These are phyloP conservation scores for Ceratocystis colombiana DNA, from an alignment of 2,329 filamentous ascomycete species.

Conservation along the genomic window DNA sequence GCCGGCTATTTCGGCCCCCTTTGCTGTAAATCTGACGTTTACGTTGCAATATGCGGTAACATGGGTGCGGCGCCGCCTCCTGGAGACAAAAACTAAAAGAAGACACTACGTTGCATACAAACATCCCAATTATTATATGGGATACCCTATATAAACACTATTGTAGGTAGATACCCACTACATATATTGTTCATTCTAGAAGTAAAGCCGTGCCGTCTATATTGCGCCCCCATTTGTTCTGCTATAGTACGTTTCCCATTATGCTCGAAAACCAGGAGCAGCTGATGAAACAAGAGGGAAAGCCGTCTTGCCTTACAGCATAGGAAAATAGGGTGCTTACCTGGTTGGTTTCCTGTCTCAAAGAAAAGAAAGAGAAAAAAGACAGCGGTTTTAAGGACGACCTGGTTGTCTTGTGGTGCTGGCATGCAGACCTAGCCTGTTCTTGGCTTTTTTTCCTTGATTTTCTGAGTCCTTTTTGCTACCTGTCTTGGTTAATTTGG, in stretches of 20 bases:
- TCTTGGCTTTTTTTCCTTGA: background rate
- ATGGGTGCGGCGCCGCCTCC: background rate
- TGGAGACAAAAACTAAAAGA: background rate
- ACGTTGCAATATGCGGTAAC: background rate
- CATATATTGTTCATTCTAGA: background rate
- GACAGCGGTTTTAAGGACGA: too few species aligned
- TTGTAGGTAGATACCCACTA: background rate
- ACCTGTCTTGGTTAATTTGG: too few species aligned
- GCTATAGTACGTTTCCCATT: background rate
- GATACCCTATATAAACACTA: background rate
- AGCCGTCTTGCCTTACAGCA: too few species aligned
- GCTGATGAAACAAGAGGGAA: too few species aligned
- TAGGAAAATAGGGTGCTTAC: too few species aligned
- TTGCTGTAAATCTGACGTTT: background rate
- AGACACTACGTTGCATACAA: background rate
- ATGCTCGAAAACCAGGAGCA: background rate
- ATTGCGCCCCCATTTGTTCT: background rate
- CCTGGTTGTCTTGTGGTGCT: too few species aligned
- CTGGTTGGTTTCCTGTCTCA: too few species aligned
- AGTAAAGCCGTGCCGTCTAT: background rate
- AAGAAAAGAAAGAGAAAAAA: too few species aligned
- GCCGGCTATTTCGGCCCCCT: background rate
- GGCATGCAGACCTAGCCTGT: background rate
- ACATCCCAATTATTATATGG: background rate
- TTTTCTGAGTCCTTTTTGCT: background rate